Percentiles rank a stretch among this genome's conserved stretches.
Evolutionary conservation across 257 asterid genomes (phyloP).

Genomic region (Solanum gracilifrons): DNA sequence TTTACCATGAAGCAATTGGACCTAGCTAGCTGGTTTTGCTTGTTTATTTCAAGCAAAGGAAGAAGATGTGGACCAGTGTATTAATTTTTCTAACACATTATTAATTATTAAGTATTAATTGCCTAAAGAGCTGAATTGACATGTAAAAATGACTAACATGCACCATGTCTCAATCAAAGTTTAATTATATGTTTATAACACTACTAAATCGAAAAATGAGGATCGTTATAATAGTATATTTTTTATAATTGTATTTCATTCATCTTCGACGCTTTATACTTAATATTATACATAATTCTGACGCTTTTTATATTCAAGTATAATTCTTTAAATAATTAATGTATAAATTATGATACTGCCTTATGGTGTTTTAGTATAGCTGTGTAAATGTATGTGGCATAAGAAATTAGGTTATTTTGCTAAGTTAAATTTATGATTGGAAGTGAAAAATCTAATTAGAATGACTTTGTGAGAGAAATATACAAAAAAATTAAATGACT

Average conservation of each 20-base stretch:
- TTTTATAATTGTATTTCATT: background rate
- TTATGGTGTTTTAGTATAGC: background rate
- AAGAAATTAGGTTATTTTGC: background rate
- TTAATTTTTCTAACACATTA: background rate
- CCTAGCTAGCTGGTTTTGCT: background rate
- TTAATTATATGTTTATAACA: background rate
- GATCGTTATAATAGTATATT: background rate
- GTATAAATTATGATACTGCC: background rate
- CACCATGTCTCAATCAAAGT: background rate
- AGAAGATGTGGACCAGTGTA: background rate
- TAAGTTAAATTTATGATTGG: background rate
- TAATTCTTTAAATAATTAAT: background rate
- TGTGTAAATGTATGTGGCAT: background rate
- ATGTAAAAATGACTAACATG: background rate
- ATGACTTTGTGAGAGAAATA: background rate
- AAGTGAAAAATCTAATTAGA: background rate
- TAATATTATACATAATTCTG: background rate
- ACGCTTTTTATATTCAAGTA: background rate
- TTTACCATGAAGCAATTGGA: background rate
- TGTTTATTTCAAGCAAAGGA: background rate
- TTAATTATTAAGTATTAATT: background rate
- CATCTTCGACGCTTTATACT: background rate
- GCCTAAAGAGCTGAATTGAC: background rate
- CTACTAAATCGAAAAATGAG: background rate
- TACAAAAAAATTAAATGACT: background rate